Evolutionary conservation across 2,329 filamentous ascomycete species (phyloP), one percentile per base, ranked within the genome.

Genomic region (Rutstroemia sp.): DNA sequence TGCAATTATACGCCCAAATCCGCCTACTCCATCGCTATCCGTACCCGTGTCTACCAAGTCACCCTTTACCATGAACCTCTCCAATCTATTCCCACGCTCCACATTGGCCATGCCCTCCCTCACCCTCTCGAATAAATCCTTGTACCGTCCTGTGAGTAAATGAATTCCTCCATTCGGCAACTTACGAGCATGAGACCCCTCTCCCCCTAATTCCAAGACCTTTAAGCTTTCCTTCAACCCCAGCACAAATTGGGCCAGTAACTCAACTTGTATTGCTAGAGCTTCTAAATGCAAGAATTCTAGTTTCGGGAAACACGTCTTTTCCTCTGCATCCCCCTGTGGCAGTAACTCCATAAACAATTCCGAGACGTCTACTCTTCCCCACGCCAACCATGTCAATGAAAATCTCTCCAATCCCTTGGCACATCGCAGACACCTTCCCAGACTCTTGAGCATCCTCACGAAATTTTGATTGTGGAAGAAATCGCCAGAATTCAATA

Each of bases 1-100:
- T 18, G 41, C 51, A 27, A 47, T 25, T 9, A 55, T 12, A 37
- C 55, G 37, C 63, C 63, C 65, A n/a, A 48, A 45, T 52, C 61
- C 57, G 3, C 60, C 60, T 41, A 57, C 62, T 14, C 61, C 54
- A 6, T 56, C 8, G 4, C 5, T 12, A 14, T 34, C 10, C 9
- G 30, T 34, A 34, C 30, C 30, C 30, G 12, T 34, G 10, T 59
- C 61, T 3, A 58, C 46, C 37, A 65, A 49, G 58, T 76, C 74
- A 4, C 77, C 77, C 58, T 77, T 74, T 49, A 78, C 67, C 52
- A 75, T 73, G 52, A 78, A 67, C 19, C 72, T 70, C 60, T 74
- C 67, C 39, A 78, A 68, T 34, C 67, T 65, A 4, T 72, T 66
- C 58, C 75, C 39, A 34, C 30, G 4, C 30, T 34, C 30, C 30